Evolutionary conservation across 805 yeast genomes (phyloP).

Genomic region (Grigorovia transvaalensis): DNA sequence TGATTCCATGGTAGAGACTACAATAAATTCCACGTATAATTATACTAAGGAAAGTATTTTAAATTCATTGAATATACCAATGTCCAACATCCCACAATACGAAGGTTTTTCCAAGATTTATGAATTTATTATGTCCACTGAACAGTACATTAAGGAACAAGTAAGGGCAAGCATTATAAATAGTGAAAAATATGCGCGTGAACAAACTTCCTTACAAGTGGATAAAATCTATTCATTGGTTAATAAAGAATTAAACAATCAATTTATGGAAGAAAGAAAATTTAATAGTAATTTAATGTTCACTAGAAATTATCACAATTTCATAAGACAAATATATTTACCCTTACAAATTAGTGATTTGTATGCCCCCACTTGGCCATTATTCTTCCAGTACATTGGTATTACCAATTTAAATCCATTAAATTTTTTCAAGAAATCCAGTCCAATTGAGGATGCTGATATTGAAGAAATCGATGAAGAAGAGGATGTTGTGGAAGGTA

Average conservation of each 20-base stretch:
- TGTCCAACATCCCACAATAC: conserved; percentile 32
- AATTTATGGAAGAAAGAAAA: conserved; percentile 43
- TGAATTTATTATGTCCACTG: conserved; percentile 61
- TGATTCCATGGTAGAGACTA: conserved; percentile 51
- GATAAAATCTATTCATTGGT: conserved; percentile 55
- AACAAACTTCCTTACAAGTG: conserved; percentile 49
- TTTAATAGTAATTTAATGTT: conserved; percentile 78
- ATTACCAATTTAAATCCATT: conserved; percentile 26
- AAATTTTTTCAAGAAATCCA: background rate
- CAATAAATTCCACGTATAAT: conserved; percentile 49
- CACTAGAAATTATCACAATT: conserved; percentile 54
- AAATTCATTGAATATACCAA: conserved; percentile 37
- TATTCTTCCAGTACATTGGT: conserved; percentile 34
- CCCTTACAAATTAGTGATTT: conserved; percentile 62
- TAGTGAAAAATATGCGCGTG: conserved; percentile 63
- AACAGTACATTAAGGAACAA: conserved; percentile 52
- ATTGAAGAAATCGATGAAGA: background rate
- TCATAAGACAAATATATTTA: conserved; percentile 47
- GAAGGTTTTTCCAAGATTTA: conserved; percentile 54
- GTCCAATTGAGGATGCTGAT: background rate
- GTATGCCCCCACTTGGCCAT: conserved; percentile 63
- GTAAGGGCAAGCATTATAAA: conserved; percentile 52
- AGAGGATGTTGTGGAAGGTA: background rate
- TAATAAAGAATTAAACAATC: conserved; percentile 50
- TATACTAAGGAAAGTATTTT: conserved; percentile 45